Base-by-base conservation (phyloP, 2,329 filamentous ascomycete genomes). In the Fusarium subglutinans region DNA sequence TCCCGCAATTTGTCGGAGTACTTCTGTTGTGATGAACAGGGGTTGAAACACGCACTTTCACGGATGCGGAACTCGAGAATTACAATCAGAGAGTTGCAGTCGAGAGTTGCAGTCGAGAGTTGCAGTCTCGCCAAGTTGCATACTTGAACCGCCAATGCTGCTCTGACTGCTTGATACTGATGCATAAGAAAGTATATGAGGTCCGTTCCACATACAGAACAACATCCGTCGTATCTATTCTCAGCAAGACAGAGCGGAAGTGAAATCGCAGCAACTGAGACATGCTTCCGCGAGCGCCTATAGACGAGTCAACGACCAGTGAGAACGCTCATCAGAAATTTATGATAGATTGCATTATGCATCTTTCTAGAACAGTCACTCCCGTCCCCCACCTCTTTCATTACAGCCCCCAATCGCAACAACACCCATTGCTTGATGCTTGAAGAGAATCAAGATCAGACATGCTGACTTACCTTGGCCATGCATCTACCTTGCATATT, bases 31-130 rank as follows among this genome's bases (percentile, higher is more conserved):
- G 56, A 56, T 51, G 47, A 38, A 57, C 72, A 61, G 63, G 69
- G 64, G 60, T 63, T 59, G 37, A 55, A 59, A 64, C 74, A 72
- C 63, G 73, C 72, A 76, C 66, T 66, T 69, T 62, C 28, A 67
- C 74, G 45, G 48, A 65, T 66, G 47, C 26, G 65, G 59, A 47
- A 64, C 59, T 41, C 38, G 55, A 67, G 58, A 62, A 53, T 48
- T 45, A 26, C 55, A 47, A 44, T 18, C 24, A 24, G 55, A 37
- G 38, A 58, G 40, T 48, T 47, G n/a, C 54, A 47, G 40, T 47
- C 22, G 40, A 58, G 62, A 51, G 26, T 45, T 41, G 35, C 50
- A 61, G 37, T 43, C 47, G 40, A 58, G 62, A 51, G 26, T 45
- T 41, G 35, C 50, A 61, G 37, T 43, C 47, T 41, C 38, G 30